These are phyloP conservation scores for Lipomyces kockii DNA, from an alignment of 805 yeast species.

Conservation along the genomic window DNA sequence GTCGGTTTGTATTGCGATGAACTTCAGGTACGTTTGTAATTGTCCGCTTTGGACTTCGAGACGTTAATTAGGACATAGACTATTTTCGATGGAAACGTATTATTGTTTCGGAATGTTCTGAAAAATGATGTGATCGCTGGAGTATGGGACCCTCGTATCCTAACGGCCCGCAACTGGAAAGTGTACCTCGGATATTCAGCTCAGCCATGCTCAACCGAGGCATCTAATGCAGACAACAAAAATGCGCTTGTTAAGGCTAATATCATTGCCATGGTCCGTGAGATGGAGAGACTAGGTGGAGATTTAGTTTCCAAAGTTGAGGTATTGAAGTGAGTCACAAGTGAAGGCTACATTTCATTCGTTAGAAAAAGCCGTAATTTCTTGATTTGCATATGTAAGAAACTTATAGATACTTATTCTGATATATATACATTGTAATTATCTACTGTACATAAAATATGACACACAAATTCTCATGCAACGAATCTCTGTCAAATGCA, in stretches of 20 bases:
- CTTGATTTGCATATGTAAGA: not conserved
- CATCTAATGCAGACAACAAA: slow-evolving; percentile 26
- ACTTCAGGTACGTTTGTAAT: slow-evolving; percentile 14
- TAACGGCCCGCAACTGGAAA: slow-evolving; percentile 68
- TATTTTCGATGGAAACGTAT: slow-evolving; percentile 55
- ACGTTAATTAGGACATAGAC: slow-evolving; percentile 2
- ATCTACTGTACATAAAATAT: not conserved
- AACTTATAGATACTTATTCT: not conserved
- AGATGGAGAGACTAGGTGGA: slow-evolving; percentile 56
- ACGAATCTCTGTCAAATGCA: not conserved
- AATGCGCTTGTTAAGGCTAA: slow-evolving; percentile 43
- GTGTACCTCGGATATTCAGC: slow-evolving; percentile 78
- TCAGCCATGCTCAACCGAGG: slow-evolving; percentile 57
- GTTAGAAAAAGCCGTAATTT: slow-evolving; percentile 2
- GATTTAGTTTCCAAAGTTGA: slow-evolving; percentile 42
- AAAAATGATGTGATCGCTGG: slow-evolving; percentile 76
- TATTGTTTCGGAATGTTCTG: slow-evolving; percentile 66
- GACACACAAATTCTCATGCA: not conserved
- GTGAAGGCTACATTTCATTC: not conserved
- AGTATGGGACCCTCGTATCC: slow-evolving; percentile 70
- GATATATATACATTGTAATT: not conserved
- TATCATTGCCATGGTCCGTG: slow-evolving; percentile 57
- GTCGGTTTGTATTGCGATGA: slow-evolving; percentile 26
- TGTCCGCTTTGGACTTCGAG: not conserved
- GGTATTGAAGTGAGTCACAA: not conserved